Evolutionary conservation across 2,329 filamentous ascomycete genomes (phyloP).

Genomic region (Talaromyces amestolkiae): DNA sequence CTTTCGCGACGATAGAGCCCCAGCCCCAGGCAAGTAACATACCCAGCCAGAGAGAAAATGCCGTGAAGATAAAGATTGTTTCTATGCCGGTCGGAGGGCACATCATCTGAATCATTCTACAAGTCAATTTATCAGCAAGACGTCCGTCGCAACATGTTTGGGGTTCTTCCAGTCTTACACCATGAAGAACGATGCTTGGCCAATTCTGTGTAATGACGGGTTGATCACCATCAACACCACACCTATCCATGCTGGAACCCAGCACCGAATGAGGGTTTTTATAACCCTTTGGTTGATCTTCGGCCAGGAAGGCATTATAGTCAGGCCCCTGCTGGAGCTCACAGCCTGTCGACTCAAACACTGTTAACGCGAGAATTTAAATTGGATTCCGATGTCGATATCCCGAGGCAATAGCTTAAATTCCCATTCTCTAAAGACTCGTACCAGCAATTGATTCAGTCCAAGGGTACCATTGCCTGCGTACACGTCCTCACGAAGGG

Average conservation of each 20-base stretch:
- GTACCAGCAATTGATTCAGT: neutral
- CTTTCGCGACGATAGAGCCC: slow-evolving; percentile 52
- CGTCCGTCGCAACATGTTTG: neutral
- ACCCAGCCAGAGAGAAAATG: slow-evolving; percentile 44
- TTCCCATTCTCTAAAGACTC: neutral
- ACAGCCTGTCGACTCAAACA: too few species aligned
- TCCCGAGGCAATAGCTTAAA: neutral
- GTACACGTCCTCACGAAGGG: neutral
- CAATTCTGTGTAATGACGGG: slow-evolving; percentile 40
- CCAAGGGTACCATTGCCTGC: too few species aligned
- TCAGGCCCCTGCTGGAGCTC: neutral
- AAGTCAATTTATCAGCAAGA: neutral
- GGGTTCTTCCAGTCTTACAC: neutral
- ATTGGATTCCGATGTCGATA: neutral
- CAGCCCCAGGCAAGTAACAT: slow-evolving; percentile 50
- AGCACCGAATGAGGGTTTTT: slow-evolving; percentile 50
- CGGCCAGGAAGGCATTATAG: slow-evolving; percentile 26
- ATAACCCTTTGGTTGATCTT: slow-evolving; percentile 51
- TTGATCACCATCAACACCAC: slow-evolving; percentile 49
- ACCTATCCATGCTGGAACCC: slow-evolving; percentile 47
- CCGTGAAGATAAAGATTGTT: slow-evolving; percentile 46
- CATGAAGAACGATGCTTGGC: slow-evolving; percentile 12
- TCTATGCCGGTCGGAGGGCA: slow-evolving; percentile 48
- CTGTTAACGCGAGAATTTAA: neutral
- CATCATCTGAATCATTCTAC: slow-evolving; percentile 43